A percentile compares a stretch with the other conserved stretches of the same genome.
These are phyloP conservation scores for Aspergillus kassunensis DNA, from an alignment of 495 filamentous ascomycete species.

Conservation along the genomic window DNA sequence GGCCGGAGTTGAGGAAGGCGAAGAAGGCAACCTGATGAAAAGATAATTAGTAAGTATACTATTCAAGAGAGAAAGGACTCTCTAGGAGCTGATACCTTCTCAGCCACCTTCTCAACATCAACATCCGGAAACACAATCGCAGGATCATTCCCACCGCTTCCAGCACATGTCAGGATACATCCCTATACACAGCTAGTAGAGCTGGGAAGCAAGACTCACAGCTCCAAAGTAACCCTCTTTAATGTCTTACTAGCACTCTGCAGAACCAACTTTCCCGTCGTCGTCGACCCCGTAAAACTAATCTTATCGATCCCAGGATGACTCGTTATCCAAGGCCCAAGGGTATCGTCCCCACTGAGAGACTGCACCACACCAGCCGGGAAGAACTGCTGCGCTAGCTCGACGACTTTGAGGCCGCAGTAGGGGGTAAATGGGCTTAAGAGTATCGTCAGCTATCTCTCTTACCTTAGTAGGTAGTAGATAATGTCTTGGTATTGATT, in stretches of 20 bases:
- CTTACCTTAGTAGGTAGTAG: no score
- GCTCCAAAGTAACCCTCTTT: conserved; percentile 55
- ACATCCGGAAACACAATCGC: conserved; percentile 63
- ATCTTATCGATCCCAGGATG: conserved; percentile 65
- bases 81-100: conserved; percentile 35
- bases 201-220: no score
- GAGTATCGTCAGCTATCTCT: no score
- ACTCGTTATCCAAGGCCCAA: conserved; percentile 54
- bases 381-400: conserved; percentile 56
- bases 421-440: conserved; percentile 71
- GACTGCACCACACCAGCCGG: conserved; percentile 65
- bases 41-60: no score
- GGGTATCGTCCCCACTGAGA: conserved; percentile 60
- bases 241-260: conserved; percentile 55
- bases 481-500: no score
- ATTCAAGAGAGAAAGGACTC: neutral
- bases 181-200: no score
- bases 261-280: conserved; percentile 62
- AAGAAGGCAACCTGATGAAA: conserved; percentile 34
- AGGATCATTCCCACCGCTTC: conserved; percentile 68
- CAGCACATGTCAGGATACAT: no score
- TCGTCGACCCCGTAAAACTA: conserved; percentile 63
- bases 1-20: conserved; percentile 51
- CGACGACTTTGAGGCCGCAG: conserved; percentile 47
- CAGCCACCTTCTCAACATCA: conserved; percentile 55